Percentiles rank a stretch among this genome's conserved stretches.
phyloP scores from a whole-genome alignment of 2,329 filamentous ascomycete species.

The Colletotrichum noveboracense region DNA sequence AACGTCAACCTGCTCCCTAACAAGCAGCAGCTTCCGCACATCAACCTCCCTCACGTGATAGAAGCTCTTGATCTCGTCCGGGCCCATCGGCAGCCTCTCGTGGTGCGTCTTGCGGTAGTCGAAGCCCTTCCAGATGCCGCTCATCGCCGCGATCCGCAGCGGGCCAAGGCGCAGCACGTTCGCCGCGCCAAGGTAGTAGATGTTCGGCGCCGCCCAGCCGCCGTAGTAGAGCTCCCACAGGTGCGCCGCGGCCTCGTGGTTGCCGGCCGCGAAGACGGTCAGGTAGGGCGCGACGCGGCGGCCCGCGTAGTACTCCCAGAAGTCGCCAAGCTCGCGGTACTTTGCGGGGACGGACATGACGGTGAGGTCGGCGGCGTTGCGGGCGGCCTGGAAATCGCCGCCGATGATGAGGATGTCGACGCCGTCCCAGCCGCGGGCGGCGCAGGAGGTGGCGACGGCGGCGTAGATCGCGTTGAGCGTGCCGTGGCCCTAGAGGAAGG shows the following conservation, averaged over 20 bases:
- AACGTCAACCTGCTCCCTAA: conserved; percentile 88
- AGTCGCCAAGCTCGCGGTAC: conserved; percentile 88
- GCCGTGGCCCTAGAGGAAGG: conserved; percentile 75
- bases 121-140: conserved; percentile 93
- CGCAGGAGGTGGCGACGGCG: conserved; percentile 72
- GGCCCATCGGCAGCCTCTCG: conserved; percentile 85
- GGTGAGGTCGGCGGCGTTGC: conserved; percentile 86
- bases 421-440: conserved; percentile 75
- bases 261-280: conserved; percentile 91
- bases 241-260: conserved; percentile 92
- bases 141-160: conserved; percentile 86
- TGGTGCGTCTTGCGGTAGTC: conserved; percentile 85
- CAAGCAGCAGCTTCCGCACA: conserved; percentile 83
- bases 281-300: conserved; percentile 78
- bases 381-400: conserved; percentile 86
- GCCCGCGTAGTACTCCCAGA: conserved; percentile 92
- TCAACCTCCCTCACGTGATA: conserved; percentile 93
- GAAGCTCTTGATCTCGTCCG: conserved; percentile 77
- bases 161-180: conserved; percentile 86
- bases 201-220: conserved; percentile 95
- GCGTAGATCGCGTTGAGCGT: conserved; percentile 91
- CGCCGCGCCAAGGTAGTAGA: conserved; percentile 95
- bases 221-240: conserved; percentile 94
- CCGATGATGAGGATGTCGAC: conserved; percentile 94
- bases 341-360: conserved; percentile 90